phyloP scores from a whole-genome alignment of 148 eudicot species.

The Rhododendron ovatum region DNA sequence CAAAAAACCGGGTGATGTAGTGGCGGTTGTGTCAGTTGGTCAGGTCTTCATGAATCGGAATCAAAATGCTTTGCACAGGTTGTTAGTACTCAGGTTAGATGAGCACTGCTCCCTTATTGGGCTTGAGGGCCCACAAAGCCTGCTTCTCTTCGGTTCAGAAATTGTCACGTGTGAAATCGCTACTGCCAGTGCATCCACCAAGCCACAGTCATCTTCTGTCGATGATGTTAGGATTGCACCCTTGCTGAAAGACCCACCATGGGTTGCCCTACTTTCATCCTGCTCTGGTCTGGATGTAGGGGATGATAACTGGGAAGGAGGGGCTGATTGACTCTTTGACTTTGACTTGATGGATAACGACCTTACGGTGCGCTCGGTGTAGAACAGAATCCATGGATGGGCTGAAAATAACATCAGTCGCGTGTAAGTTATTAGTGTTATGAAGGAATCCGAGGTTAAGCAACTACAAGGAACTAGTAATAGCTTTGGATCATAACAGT shows the following conservation, averaged over 20 bases:
- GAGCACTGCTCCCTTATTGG: slow-evolving; percentile 54
- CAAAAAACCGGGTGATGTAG: neutral
- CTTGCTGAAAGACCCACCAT: slow-evolving; percentile 11
- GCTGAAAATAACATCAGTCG: slow-evolving; percentile 26
- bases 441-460: neutral
- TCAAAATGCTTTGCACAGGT: slow-evolving; percentile 65
- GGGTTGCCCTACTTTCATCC: slow-evolving; percentile 14
- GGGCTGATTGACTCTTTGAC: slow-evolving; percentile 25
- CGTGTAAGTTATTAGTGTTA: neutral
- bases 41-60: slow-evolving; percentile 13
- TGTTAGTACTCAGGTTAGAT: slow-evolving; percentile 34
- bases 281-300: slow-evolving; percentile 9
- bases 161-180: slow-evolving; percentile 62
- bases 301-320: slow-evolving; percentile 19
- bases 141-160: slow-evolving; percentile 60
- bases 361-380: slow-evolving; percentile 57
- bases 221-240: slow-evolving; percentile 22
- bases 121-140: slow-evolving; percentile 37
- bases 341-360: slow-evolving; percentile 50
- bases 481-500: too few species aligned
- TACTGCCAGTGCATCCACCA: slow-evolving; percentile 55
- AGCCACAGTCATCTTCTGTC: slow-evolving; percentile 39
- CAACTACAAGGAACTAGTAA: neutral
- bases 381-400: slow-evolving; percentile 89
- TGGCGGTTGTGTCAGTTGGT: slow-evolving; percentile 7